Evolutionary conservation across 225 moss, liverwort and hornwort species (phyloP).

Genomic region (Pseudoscleropodium purum): DNA sequence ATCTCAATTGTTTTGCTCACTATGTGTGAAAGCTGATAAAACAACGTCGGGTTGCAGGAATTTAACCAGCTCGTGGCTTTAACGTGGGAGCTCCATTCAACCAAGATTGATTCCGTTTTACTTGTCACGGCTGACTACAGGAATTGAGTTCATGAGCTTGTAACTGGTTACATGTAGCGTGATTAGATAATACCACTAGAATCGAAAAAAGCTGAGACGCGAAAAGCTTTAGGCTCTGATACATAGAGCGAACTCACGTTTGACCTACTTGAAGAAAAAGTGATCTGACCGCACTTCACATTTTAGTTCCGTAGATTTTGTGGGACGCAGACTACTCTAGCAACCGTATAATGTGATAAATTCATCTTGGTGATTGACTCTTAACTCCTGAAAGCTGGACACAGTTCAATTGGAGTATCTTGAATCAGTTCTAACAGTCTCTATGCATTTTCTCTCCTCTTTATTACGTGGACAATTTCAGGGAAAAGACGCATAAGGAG

Average conservation of each 20-base stretch:
- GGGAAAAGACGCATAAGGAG: too few species aligned
- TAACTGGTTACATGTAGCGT: background rate
- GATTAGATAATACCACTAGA: background rate
- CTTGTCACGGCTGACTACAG: background rate
- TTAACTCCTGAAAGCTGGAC: background rate
- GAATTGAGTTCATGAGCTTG: background rate
- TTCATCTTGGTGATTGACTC: background rate
- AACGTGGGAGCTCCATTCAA: background rate
- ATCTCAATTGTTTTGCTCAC: background rate
- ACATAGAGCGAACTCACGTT: background rate
- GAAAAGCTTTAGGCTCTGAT: background rate
- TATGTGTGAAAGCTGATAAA: background rate
- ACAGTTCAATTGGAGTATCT: background rate
- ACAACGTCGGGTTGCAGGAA: background rate
- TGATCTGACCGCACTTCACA: background rate
- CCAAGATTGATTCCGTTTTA: background rate
- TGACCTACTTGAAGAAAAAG: background rate
- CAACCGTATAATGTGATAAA: background rate
- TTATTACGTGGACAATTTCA: background rate
- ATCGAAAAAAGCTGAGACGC: background rate
- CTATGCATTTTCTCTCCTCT: background rate
- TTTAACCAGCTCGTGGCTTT: background rate
- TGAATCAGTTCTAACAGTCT: background rate
- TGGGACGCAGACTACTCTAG: background rate
- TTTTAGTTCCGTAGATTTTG: background rate